Evolutionary conservation across 177 flowering plant genomes (phyloP), one percentile per base, ranked within the genome.

Genomic region (Tripterygium wilfordii): DNA sequence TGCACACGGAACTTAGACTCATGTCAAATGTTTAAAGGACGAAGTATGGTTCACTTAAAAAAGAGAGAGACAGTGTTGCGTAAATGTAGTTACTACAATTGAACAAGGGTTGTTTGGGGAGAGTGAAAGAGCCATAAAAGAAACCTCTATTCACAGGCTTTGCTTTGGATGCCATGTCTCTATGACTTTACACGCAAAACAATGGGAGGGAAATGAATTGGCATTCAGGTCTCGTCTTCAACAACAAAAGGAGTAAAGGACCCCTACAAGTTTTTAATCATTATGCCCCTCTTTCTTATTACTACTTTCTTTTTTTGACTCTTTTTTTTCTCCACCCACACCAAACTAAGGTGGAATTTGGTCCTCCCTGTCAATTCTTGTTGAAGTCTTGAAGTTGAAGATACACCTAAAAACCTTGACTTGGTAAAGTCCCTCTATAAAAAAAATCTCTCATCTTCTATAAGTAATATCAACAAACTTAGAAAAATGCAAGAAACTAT

Each of bases 91-190:
- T 15, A 17, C 3, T 6, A 38, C 3, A 14, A 38, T 15, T 1
- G 17, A 36, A 10, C 39, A n/a, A n/a, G n/a, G n/a, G n/a, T n/a
- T n/a, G n/a, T n/a, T n/a, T n/a, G n/a, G 25, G 65, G 42, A 42
- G 39, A 27, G 42, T 17, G 9, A 8, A 19, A 18, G 13, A 39
- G 10, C 15, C 3, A 15, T 49, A 66, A 57, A 61, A 47, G 9
- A 61, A 58, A 62, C 19, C 36, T 26, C 45, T 39, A n/a, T n/a
- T n/a, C n/a, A n/a, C 55, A 59, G 31, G 24, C 38, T 4, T 24
- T 18, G 57, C 72, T 52, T 68, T 63, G 72, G 62, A 56, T 68
- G 55, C 72, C 56, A 59, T 44, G 16, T 23, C 50, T 39, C 15
- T 41, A 13, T 42, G 28, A 20, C 65, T 56, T 68, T 60, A 57